A percentile compares a stretch with the other conserved stretches of the same genome.
These are phyloP conservation scores for Malus hybrid DNA, from an alignment of 331 rosid species.

Conservation along the genomic window DNA sequence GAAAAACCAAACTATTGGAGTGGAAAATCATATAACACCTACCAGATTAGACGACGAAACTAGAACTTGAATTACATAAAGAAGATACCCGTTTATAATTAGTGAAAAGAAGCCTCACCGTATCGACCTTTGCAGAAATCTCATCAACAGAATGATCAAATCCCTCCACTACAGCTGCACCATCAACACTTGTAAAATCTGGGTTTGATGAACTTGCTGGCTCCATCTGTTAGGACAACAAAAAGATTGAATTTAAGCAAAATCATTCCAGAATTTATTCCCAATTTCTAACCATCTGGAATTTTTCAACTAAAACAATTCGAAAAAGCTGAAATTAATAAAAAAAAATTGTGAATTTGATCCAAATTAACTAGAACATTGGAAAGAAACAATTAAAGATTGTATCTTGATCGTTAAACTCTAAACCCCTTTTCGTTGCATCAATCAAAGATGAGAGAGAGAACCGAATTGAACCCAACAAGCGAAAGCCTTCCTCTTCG, in stretches of 20 bases:
- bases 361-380: background rate
- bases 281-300: background rate
- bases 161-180: constrained; percentile 20
- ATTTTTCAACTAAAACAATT: background rate
- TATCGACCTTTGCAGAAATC: constrained; percentile 20
- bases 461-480: background rate
- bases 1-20: background rate
- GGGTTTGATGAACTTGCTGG: constrained; percentile 17
- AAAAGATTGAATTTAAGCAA: background rate
- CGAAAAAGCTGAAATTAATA: background rate
- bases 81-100: background rate
- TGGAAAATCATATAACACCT: background rate
- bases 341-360: background rate
- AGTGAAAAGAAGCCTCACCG: constrained; percentile 14
- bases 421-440: background rate
- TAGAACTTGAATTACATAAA: background rate
- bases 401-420: background rate
- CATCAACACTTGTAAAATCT: background rate
- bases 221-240: constrained; percentile 17
- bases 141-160: constrained; percentile 16
- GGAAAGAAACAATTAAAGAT: background rate
- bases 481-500: background rate
- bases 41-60: background rate
- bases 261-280: background rate
- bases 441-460: background rate